Conservation (phyloP, 352 stramenopile genomes). For the Discostella stelligera region DNA sequence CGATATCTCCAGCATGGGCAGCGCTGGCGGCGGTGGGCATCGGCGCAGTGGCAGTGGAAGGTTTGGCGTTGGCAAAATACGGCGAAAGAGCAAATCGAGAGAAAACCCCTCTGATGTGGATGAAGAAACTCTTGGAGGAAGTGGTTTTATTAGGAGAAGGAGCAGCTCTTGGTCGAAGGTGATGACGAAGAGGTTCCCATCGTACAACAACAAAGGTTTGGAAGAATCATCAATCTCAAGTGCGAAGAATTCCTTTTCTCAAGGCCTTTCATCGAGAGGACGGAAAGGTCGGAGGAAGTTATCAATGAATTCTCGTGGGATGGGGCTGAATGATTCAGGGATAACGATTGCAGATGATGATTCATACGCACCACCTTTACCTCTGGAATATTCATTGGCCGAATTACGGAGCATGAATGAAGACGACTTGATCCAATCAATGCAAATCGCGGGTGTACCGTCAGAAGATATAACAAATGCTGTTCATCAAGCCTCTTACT, state of each 20-base stretch:
- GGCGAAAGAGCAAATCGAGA: background rate
- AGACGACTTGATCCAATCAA: slow-evolving; percentile 21
- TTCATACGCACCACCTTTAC: slow-evolving; percentile 4
- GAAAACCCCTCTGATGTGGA: background rate
- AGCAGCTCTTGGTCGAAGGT: background rate
- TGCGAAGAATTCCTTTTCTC: background rate
- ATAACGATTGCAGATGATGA: background rate
- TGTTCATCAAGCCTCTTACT: background rate
- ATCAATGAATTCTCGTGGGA: background rate
- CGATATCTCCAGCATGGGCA: background rate
- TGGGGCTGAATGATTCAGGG: background rate
- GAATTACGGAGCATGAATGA: slow-evolving; percentile 37
- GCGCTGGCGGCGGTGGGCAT: background rate
- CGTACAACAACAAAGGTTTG: background rate
- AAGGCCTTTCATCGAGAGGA: background rate
- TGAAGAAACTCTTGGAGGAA: background rate
- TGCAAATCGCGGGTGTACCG: slow-evolving; percentile 28
- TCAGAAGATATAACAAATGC: slow-evolving; percentile 20
- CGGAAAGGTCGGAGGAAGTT: background rate
- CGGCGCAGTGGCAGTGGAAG: background rate
- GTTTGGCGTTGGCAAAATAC: background rate
- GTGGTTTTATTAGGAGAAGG: background rate
- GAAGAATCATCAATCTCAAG: background rate
- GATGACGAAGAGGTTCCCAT: background rate
- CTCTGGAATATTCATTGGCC: slow-evolving; percentile 32